Evolutionary conservation across 257 asterid genomes (phyloP).

Genomic region (Nicotiana paniculata): DNA sequence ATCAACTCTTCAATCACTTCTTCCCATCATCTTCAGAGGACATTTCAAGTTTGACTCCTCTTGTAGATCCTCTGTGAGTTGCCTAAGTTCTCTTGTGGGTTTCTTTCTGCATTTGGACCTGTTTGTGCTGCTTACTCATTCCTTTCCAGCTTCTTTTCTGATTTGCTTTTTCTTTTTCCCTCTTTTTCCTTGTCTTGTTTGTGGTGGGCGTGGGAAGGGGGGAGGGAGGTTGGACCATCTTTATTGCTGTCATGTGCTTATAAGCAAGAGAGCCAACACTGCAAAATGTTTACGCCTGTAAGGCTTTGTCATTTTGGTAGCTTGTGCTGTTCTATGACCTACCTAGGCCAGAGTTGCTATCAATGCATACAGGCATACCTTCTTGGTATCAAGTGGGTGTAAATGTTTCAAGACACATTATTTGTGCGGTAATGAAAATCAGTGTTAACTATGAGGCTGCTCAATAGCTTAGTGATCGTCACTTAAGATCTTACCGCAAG

Average conservation of each 20-base stretch:
- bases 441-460: not conserved
- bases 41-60: constrained; percentile 86
- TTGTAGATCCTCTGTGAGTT: constrained; percentile 87
- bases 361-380: not conserved
- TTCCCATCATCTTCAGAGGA: constrained; percentile 98
- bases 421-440: not conserved
- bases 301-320: not conserved
- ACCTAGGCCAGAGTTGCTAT: not conserved
- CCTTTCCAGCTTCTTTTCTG: not conserved
- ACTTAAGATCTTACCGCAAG: not conserved
- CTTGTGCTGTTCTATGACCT: not conserved
- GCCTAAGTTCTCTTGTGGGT: constrained; percentile 11
- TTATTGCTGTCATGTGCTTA: not conserved
- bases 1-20: constrained; percentile 88
- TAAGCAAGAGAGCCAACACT: not conserved
- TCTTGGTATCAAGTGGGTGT: not conserved
- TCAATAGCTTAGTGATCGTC: not conserved
- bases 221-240: not conserved
- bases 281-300: not conserved
- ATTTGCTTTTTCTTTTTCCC: not conserved
- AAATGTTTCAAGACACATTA: not conserved
- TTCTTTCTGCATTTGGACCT: not conserved
- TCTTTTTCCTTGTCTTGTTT: not conserved
- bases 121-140: not conserved
- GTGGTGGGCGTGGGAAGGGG: not conserved